Percentiles rank a stretch among this genome's conserved stretches.
These are phyloP conservation scores for Quercus rubra DNA, from an alignment of 306 rosid species.

Conservation along the genomic window DNA sequence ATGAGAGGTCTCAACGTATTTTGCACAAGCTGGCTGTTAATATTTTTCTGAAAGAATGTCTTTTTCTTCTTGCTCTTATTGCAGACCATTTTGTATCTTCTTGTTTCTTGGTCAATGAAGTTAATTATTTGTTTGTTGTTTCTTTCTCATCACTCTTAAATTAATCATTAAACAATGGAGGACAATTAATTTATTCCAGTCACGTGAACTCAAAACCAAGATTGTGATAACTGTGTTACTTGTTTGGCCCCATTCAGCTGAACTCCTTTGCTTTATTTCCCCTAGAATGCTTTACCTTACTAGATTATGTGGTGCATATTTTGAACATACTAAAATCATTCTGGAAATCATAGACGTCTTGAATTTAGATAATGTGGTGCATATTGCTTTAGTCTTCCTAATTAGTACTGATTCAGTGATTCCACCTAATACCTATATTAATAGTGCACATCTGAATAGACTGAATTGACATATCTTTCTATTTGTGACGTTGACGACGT, in stretches of 20 bases:
- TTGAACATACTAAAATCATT: background rate
- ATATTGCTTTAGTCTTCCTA: background rate
- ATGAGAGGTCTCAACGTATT: constrained; percentile 3
- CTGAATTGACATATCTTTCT: background rate
- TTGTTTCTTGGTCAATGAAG: constrained; percentile 8
- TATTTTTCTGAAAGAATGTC: constrained; percentile 10
- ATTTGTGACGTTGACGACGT: background rate
- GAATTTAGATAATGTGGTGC: background rate
- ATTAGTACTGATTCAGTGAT: background rate
- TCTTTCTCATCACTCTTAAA: background rate
- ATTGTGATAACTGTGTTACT: too few species aligned
- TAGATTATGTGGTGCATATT: too few species aligned
- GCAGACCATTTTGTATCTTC: background rate
- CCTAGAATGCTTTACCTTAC: too few species aligned
- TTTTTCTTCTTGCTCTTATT: constrained; percentile 8
- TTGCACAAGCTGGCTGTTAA: constrained; percentile 12
- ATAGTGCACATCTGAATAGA: background rate
- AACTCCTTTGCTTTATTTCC: too few species aligned
- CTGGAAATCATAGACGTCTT: too few species aligned
- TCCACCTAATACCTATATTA: background rate
- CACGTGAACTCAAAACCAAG: background rate
- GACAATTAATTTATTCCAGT: background rate
- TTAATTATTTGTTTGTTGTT: constrained; percentile 11
- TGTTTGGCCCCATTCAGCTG: too few species aligned
- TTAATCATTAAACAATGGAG: background rate